Conservation (phyloP, 257 asterid genomes). For the Dorcoceras hygrometricum region DNA sequence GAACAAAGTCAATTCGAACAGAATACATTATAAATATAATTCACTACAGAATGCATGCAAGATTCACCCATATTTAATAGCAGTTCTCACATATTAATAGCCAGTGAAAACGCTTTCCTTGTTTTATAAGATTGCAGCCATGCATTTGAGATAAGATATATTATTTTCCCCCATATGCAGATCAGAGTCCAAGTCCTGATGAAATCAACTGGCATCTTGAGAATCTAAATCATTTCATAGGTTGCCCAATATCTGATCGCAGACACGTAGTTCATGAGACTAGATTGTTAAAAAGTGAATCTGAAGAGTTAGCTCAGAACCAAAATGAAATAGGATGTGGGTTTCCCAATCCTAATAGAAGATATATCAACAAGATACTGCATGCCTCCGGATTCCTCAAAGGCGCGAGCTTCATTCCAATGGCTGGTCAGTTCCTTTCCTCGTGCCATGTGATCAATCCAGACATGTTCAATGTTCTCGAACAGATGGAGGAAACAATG, state of each 20-base stretch:
- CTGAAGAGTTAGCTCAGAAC: conserved; percentile 33
- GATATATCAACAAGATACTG: conserved; percentile 56
- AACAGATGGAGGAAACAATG: conserved; percentile 49
- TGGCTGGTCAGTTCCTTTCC: conserved; percentile 46
- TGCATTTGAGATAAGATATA: conserved; percentile 1
- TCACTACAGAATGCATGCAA: conserved; percentile 14
- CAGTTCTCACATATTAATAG: conserved; percentile 11
- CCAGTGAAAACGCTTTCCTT: conserved; percentile 6
- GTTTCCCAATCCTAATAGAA: conserved; percentile 48
- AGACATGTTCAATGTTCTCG: conserved; percentile 65
- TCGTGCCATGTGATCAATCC: conserved; percentile 61
- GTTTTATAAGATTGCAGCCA: conserved; percentile 7
- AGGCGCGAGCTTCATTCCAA: conserved; percentile 39
- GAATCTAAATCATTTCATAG: conserved; percentile 36
- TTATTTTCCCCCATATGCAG: conserved; percentile 32
- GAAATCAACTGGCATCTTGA: conserved; percentile 60
- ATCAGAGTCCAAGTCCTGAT: conserved; percentile 40
- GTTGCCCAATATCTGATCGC: conserved; percentile 26
- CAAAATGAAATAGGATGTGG: conserved; percentile 27
- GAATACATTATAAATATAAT: conserved; percentile 15
- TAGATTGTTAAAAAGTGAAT: conserved; percentile 32
- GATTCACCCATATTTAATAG: conserved; percentile 1
- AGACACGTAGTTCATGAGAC: conserved; percentile 43
- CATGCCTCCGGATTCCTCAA: conserved; percentile 66
- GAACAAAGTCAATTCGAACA: conserved; percentile 3